Evolutionary conservation across 139 green algal genomes (phyloP).

Genomic region (Medakamo hakoo): DNA sequence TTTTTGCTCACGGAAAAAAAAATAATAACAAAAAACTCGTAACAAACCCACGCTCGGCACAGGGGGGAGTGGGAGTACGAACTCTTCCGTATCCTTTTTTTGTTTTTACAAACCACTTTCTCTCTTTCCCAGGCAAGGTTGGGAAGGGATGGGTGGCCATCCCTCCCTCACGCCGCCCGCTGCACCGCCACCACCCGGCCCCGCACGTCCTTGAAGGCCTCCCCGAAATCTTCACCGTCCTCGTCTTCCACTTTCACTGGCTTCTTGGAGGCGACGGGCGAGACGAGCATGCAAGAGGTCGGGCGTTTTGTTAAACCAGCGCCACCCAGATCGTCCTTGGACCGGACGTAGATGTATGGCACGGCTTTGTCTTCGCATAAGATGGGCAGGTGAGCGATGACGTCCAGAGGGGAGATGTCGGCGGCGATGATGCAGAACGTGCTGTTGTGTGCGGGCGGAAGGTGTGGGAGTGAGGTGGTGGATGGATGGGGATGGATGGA

Average conservation of each 20-base stretch:
- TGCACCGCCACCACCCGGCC: constrained; percentile 43
- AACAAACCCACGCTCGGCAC: too few species aligned
- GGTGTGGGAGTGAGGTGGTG: not conserved
- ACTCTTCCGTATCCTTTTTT: too few species aligned
- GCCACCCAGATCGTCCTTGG: constrained; percentile 84
- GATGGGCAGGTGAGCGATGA: constrained; percentile 91
- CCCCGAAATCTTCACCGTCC: constrained; percentile 46
- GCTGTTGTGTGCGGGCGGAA: constrained; percentile 5
- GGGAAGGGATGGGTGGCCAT: too few species aligned
- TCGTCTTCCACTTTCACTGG: constrained; percentile 44
- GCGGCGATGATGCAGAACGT: constrained; percentile 88
- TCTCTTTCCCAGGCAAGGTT: too few species aligned
- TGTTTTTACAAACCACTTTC: too few species aligned
- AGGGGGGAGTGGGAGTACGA: too few species aligned
- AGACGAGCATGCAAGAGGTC: constrained; percentile 93
- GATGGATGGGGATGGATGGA: not conserved
- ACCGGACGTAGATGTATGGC: constrained; percentile 93
- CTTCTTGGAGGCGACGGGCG: constrained; percentile 45
- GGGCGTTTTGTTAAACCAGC: constrained; percentile 91
- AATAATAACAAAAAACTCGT: too few species aligned
- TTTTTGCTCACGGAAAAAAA: too few species aligned
- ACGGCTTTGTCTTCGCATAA: constrained; percentile 88
- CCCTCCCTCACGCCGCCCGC: constrained; percentile 20
- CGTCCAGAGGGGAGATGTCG: constrained; percentile 95
- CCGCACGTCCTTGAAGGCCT: constrained; percentile 44